A percentile compares a stretch with the other conserved stretches of the same genome.
phyloP scores from a whole-genome alignment of 2,329 filamentous ascomycete species.

The Fusarium metavorans region DNA sequence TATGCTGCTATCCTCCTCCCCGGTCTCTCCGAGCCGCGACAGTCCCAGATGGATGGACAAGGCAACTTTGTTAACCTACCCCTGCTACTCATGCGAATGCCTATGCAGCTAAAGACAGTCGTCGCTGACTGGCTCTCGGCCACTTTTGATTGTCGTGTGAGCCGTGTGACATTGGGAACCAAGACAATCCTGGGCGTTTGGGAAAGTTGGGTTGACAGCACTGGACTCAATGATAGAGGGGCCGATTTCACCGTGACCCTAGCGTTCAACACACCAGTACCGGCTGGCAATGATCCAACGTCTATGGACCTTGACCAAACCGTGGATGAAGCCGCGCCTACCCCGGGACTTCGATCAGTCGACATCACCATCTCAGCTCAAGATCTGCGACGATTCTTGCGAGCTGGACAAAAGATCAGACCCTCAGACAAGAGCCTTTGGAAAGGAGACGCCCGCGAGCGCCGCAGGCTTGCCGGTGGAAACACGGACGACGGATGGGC shows the following conservation, averaged over 20 bases:
- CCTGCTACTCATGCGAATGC: constrained; percentile 67
- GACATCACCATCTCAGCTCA: constrained; percentile 64
- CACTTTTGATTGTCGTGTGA: constrained; percentile 69
- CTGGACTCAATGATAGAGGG: constrained; percentile 50
- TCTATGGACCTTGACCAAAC: constrained; percentile 32
- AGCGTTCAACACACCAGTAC: constrained; percentile 60
- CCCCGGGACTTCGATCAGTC: constrained; percentile 55
- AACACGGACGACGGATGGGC: constrained; percentile 65
- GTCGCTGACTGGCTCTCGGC: constrained; percentile 64
- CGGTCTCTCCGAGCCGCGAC: constrained; percentile 31
- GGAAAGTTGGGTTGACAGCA: constrained; percentile 63
- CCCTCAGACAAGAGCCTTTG: constrained; percentile 33
- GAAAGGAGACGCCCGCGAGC: constrained; percentile 52
- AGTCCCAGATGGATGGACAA: neutral
- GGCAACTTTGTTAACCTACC: constrained; percentile 61
- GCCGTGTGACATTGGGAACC: constrained; percentile 62
- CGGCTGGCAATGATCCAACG: constrained; percentile 10
- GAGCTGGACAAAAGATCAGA: constrained; percentile 50
- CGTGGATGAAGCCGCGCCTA: constrained; percentile 13
- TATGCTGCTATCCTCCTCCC: constrained; percentile 66
- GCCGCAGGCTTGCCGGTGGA: constrained; percentile 60
- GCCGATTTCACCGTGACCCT: constrained; percentile 64
- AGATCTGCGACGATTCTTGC: constrained; percentile 61
- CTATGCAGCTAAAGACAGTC: constrained; percentile 61
- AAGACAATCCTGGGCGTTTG: constrained; percentile 61